These are phyloP conservation scores for Aureobasidium lini DNA, from an alignment of 2,329 filamentous ascomycete species.

Conservation along the genomic window DNA sequence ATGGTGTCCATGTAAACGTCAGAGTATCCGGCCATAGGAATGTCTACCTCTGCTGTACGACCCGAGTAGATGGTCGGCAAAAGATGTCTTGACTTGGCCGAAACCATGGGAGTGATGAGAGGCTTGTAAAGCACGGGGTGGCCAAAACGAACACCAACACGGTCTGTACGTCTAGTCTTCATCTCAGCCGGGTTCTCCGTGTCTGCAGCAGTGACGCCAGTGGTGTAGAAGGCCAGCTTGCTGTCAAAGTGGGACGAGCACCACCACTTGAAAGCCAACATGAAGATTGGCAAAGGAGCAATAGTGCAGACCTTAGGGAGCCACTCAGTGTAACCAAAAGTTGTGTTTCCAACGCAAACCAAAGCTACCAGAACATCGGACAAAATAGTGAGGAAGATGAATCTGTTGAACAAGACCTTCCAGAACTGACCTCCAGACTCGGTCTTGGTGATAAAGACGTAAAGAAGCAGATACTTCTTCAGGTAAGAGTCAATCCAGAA, in stretches of 20 bases:
- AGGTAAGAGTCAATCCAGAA: slow-evolving; percentile 80
- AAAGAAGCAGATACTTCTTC: slow-evolving; percentile 88
- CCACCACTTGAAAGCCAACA: slow-evolving; percentile 80
- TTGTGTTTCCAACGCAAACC: slow-evolving; percentile 62
- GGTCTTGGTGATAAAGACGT: slow-evolving; percentile 93
- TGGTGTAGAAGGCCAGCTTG: slow-evolving; percentile 73
- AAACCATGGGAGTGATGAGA: slow-evolving; percentile 90
- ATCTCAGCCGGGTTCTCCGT: slow-evolving; percentile 28
- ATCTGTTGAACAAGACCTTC: slow-evolving; percentile 86
- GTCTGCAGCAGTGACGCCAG: slow-evolving; percentile 47
- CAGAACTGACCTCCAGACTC: slow-evolving; percentile 92
- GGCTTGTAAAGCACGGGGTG: slow-evolving; percentile 86
- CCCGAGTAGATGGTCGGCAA: slow-evolving; percentile 81
- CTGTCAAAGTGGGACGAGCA: slow-evolving; percentile 70
- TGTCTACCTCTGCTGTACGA: slow-evolving; percentile 53
- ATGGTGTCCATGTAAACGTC: slow-evolving; percentile 83
- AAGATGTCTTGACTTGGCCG: slow-evolving; percentile 79
- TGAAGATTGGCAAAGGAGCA: slow-evolving; percentile 64
- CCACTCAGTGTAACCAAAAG: slow-evolving; percentile 37
- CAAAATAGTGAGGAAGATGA: slow-evolving; percentile 73
- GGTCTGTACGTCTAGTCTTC: slow-evolving; percentile 52
- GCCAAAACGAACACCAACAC: slow-evolving; percentile 70
- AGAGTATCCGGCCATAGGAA: slow-evolving; percentile 64
- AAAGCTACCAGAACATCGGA: slow-evolving; percentile 73
- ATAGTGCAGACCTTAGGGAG: slow-evolving; percentile 60